Evolutionary conservation across 257 asterid genomes (phyloP), one percentile per base, ranked within the genome.

Genomic region (Plectranthus barbatus): DNA sequence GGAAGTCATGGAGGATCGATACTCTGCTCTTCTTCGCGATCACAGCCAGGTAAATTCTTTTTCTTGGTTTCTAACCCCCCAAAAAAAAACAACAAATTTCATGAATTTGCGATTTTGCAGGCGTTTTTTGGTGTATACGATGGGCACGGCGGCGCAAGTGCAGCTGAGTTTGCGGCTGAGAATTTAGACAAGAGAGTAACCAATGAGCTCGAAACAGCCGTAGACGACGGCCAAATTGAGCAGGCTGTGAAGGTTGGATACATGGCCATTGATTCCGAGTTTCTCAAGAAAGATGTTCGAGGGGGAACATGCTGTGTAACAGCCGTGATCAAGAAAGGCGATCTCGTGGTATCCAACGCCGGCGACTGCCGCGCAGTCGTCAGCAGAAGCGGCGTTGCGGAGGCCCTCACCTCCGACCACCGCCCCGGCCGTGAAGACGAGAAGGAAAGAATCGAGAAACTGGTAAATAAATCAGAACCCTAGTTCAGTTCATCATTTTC

Each of bases 321-420:
- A 14, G 97, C 94, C 6, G 31, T 90, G 62, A 78, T 86, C 70
- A 77, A 20, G 65, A 64, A 73, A 8, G 95, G 94, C 47, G 79
- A 75, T 50, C 64, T 86, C 4, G 78, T 90, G 36, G 82, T 86
- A 12, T 90, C 97, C n/a, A 90, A 90, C 40, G 91, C 88, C 9
- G 97, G 97, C 13, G 97, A 90, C 48, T 84, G 97, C 60, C 94
- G 95, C 3, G 94, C 91, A 1, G 90, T 90, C 4, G 58, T 80
- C 59, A 83, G 97, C 73, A 69, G 81, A 67, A 76, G 66, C 8
- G 95, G 97, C 17, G 68, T 74, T 1, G 95, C 90, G 0, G 87
- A 80, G 72, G 85, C 88, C 13, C 84, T 90, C 48, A 86, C 97
- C 13, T 77, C 83, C 3, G 95, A 90, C 59, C 97, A 90, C 60